A percentile compares a stretch with the other conserved stretches of the same genome.
Conservation (phyloP, 73 alveolate species). For the Vitrella brassicaformis region DNA sequence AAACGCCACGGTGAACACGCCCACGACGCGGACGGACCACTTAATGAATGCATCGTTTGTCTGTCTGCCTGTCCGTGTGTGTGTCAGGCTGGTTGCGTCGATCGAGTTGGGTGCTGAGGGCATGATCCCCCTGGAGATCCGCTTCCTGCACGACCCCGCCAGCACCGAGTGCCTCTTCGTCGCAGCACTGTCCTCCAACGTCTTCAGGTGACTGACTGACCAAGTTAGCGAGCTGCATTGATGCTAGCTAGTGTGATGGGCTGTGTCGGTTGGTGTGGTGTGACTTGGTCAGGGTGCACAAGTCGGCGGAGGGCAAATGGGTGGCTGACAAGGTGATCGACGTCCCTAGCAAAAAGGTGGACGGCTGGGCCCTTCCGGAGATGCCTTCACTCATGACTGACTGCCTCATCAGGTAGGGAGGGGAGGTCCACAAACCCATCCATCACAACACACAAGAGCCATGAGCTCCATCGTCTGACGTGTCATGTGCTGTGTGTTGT, state of each 20-base stretch:
- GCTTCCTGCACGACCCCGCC: slow-evolving; percentile 35
- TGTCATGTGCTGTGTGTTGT: too few species aligned
- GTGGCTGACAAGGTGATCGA: slow-evolving; percentile 4
- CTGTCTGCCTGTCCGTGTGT: not conserved
- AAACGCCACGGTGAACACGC: too few species aligned
- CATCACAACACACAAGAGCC: not conserved
- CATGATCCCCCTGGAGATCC: slow-evolving; percentile 31
- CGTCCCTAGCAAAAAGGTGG: slow-evolving; percentile 6
- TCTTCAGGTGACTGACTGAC: not conserved
- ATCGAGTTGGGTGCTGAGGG: slow-evolving; percentile 36
- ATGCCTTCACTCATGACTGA: slow-evolving; percentile 37
- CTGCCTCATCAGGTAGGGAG: not conserved
- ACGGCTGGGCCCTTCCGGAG: slow-evolving; percentile 41
- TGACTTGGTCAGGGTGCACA: too few species aligned
- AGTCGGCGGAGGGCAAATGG: slow-evolving; percentile 1
- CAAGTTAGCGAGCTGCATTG: slow-evolving; percentile 1
- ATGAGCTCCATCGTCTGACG: not conserved
- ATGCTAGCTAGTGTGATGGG: too few species aligned
- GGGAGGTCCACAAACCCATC: not conserved
- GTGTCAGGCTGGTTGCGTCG: too few species aligned
- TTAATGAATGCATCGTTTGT: too few species aligned
- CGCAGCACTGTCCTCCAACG: not conserved
- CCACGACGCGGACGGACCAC: too few species aligned
- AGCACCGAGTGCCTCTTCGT: slow-evolving; percentile 12
- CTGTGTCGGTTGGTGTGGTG: too few species aligned